These are phyloP conservation scores for Juncus inflexus DNA, from an alignment of 176 grass and related monocot species.

Conservation along the genomic window DNA sequence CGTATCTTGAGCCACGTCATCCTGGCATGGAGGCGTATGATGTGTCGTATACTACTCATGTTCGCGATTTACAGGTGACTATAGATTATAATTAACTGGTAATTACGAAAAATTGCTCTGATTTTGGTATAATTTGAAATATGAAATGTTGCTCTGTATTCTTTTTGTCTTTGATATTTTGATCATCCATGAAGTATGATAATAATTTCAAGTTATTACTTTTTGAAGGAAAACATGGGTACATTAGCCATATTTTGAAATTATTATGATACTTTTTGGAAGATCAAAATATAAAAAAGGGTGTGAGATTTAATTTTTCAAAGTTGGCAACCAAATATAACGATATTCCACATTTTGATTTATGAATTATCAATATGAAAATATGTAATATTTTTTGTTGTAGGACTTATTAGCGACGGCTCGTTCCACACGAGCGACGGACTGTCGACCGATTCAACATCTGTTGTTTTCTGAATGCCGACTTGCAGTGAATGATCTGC, in stretches of 20 bases:
- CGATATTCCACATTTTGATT: constrained; percentile 13
- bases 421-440: constrained; percentile 21
- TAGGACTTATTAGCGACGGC: constrained; percentile 47
- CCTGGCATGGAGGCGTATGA: constrained; percentile 91
- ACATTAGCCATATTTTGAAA: too few relatives aligned
- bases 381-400: not conserved
- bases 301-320: too few relatives aligned
- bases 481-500: constrained; percentile 91
- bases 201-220: too few relatives aligned
- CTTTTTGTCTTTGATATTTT: too few relatives aligned
- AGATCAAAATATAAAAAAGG: too few relatives aligned
- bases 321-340: constrained; percentile 9
- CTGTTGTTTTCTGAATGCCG: constrained; percentile 96
- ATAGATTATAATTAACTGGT: not conserved
- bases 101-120: constrained; percentile 1
- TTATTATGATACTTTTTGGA: too few relatives aligned
- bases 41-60: constrained; percentile 60
- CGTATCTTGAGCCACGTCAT: constrained; percentile 66
- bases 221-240: too few relatives aligned
- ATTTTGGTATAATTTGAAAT: not conserved
- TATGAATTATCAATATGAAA: not conserved
- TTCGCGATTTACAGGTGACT: constrained; percentile 33
- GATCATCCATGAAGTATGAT: too few relatives aligned
- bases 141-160: not conserved
- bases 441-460: constrained; percentile 76